phyloP scores from a whole-genome alignment of 441 rosid species.

The Corymbia citriodora region DNA sequence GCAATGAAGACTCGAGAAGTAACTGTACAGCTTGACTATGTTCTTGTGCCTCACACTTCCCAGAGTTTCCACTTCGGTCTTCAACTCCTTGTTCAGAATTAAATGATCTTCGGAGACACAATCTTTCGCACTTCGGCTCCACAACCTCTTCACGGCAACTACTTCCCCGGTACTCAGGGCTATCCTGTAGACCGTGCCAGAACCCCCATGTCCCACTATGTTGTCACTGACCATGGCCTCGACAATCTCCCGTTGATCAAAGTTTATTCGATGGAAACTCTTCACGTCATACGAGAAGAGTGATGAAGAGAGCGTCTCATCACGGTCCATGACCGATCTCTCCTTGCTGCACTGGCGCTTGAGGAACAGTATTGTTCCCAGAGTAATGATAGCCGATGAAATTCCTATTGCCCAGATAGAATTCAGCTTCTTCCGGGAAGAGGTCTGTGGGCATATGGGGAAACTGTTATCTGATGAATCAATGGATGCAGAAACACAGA shows the following conservation, averaged over 20 bases:
- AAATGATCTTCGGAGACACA: conserved; percentile 40
- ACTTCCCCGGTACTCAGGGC: conserved; percentile 62
- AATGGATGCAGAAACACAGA: conserved; percentile 53
- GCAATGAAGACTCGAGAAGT: conserved; percentile 61
- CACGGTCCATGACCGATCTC: conserved; percentile 45
- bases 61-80: conserved; percentile 83
- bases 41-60: conserved; percentile 86
- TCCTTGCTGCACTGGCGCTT: conserved; percentile 43
- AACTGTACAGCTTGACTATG: conserved; percentile 80
- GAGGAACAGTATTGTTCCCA: conserved; percentile 55
- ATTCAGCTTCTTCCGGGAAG: conserved; percentile 40
- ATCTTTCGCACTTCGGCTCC: conserved; percentile 58
- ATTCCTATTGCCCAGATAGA: conserved; percentile 55
- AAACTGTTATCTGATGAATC: conserved; percentile 41
- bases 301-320: conserved; percentile 57
- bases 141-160: conserved; percentile 80
- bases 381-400: conserved; percentile 37
- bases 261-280: conserved; percentile 77
- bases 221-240: conserved; percentile 74
- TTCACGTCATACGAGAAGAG: conserved; percentile 68
- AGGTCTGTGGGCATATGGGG: conserved; percentile 47
- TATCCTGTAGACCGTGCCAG: conserved; percentile 75
- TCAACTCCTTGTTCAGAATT: conserved; percentile 48
- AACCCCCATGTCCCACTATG: conserved; percentile 89
- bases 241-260: conserved; percentile 61